Evolutionary conservation across 2,329 filamentous ascomycete species (phyloP).

Genomic region (Exophiala lecanii-corni): DNA sequence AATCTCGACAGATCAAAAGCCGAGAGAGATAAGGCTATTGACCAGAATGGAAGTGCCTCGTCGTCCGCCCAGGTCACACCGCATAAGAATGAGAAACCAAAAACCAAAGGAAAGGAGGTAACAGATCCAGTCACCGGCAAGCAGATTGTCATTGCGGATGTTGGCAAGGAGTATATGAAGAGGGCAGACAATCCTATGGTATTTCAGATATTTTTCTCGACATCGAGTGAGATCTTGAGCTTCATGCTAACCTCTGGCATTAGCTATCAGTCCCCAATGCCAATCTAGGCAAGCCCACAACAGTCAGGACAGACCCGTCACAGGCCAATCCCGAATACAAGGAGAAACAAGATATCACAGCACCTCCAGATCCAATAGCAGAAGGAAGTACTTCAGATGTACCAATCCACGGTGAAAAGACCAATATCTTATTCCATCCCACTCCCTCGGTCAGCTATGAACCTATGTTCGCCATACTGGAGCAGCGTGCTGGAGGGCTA

Average conservation of each 20-base stretch:
- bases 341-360: constrained; percentile 78
- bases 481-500: constrained; percentile 67
- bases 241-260: too few relatives aligned
- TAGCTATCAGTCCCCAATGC: constrained; percentile 83
- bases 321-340: constrained; percentile 79
- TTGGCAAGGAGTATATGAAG: constrained; percentile 65
- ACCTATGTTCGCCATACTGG: constrained; percentile 74
- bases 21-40: constrained; percentile 66
- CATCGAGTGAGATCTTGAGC: too few relatives aligned
- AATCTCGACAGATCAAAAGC: constrained; percentile 75
- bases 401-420: constrained; percentile 93
- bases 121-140: constrained; percentile 85
- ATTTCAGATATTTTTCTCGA: too few relatives aligned
- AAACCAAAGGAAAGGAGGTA: constrained; percentile 55
- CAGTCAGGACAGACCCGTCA: constrained; percentile 64
- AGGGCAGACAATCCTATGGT: constrained; percentile 68
- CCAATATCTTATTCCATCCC: constrained; percentile 91
- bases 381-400: constrained; percentile 85
- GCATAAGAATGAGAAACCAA: constrained; percentile 45
- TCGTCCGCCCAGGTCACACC: constrained; percentile 36
- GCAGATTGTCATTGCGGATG: constrained; percentile 80
- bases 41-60: constrained; percentile 48
- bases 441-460: constrained; percentile 87
- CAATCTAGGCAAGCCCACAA: constrained; percentile 65
- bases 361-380: constrained; percentile 80